Conservation (phyloP, 352 stramenopile species). For the Pseudoperonospora humuli region DNA sequence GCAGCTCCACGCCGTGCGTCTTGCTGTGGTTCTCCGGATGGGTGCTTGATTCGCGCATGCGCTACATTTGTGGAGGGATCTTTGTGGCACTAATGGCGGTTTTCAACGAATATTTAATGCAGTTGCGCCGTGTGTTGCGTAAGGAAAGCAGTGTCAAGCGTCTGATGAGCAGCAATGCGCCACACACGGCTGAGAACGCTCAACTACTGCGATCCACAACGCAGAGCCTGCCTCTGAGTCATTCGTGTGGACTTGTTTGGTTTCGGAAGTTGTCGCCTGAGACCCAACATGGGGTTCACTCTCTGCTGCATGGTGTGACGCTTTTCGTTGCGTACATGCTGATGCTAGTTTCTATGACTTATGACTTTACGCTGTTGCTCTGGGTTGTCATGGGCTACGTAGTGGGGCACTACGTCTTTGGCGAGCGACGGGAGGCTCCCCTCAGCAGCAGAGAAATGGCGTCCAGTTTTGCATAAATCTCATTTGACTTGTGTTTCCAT, state of each 20-base stretch:
- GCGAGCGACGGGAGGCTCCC: slow-evolving; percentile 44
- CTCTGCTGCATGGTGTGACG: slow-evolving; percentile 45
- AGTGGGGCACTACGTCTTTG: slow-evolving; percentile 60
- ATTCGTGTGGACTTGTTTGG: slow-evolving; percentile 36
- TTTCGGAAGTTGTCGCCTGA: slow-evolving; percentile 48
- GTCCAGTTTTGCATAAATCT: slow-evolving; percentile 20
- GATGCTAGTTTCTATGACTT: slow-evolving; percentile 79
- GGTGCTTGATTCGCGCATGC: slow-evolving; percentile 46
- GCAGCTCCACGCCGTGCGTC: slow-evolving; percentile 40
- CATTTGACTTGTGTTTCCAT: neutral
- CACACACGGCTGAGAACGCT: slow-evolving; percentile 22
- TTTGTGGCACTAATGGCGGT: slow-evolving; percentile 47
- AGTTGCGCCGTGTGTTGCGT: slow-evolving; percentile 51
- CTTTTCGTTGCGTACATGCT: slow-evolving; percentile 72
- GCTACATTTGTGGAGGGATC: slow-evolving; percentile 46
- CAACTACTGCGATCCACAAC: slow-evolving; percentile 40
- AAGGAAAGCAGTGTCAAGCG: slow-evolving; percentile 57
- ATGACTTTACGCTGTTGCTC: slow-evolving; percentile 54
- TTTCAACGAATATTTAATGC: slow-evolving; percentile 70
- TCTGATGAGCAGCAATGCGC: slow-evolving; percentile 8
- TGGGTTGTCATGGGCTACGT: slow-evolving; percentile 52
- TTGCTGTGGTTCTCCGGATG: slow-evolving; percentile 71
- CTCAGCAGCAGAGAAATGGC: slow-evolving; percentile 18
- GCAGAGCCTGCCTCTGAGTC: slow-evolving; percentile 20
- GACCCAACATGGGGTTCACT: slow-evolving; percentile 43